Base-by-base conservation (phyloP, 495 filamentous ascomycete species). In the Letharia lupina region DNA sequence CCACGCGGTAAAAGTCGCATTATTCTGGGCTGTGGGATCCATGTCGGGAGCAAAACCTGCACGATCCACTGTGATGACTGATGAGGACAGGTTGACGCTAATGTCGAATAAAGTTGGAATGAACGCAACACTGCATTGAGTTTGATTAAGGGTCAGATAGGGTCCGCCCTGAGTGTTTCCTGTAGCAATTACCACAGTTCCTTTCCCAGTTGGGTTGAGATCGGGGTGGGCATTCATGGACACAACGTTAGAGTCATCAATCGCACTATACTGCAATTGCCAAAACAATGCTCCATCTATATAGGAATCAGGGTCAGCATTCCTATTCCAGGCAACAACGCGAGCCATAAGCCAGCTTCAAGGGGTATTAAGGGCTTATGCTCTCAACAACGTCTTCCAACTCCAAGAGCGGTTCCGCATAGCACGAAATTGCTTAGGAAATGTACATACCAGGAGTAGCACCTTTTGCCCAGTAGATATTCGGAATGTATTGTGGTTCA, bases 161-260 rank as follows among this genome's bases (percentile, higher is more conserved):
- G 31, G 2, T 4, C 61, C 61, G 18, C 20, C 45, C 20, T 48
- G 45, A 9, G 45, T n/a, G 31, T 48, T 62, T 5, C 61, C 61
- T 35, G 61, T 62, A 20, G 61, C 33, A 48, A 62, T 62, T 2
- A 62, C n/a, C 10, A 62, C 23, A 33, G 41, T 62, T 23, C 23
- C 61, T 20, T 37, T 45, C n/a, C 61, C 61, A 20, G 61, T 62
- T 37, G 41, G 52, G 13, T 37, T 31, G 20, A 48, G 41, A 47
- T 37, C 31, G 10, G 61, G 61, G 35, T 62, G 61, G 48, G 61
- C 61, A 50, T 62, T 62, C 28, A 62, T 62, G 28, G 61, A 62
- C 9, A 62, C 61, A 48, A 62, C 61, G 8, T 62, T 62, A 31
- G 45, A 39, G 18, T 62, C 33, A 3, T 35, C 35, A 2, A 48